Percentiles rank a stretch among this genome's conserved stretches.
Conservation (phyloP, 352 stramenopile species). For the Pythium plurisporium region DNA sequence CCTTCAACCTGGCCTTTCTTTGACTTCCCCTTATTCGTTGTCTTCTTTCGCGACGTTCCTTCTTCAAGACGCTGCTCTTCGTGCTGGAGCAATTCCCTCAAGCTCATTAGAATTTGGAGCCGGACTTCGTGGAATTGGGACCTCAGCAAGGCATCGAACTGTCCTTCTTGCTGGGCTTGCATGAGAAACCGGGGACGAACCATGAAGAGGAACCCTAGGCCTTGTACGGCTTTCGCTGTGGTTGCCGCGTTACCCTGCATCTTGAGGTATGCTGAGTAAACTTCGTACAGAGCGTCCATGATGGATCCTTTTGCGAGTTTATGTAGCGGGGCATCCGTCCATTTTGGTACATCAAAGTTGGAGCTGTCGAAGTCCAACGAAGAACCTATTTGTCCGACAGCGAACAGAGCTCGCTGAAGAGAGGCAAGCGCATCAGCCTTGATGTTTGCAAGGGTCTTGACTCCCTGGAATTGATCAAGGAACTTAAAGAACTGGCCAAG, state of each 20-base stretch:
- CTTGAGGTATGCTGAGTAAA: conserved; percentile 47
- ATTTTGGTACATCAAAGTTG: conserved; percentile 18
- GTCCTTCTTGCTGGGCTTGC: conserved; percentile 60
- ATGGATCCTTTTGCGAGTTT: conserved; percentile 46
- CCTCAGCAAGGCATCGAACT: conserved; percentile 48
- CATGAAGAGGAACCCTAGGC: conserved; percentile 76
- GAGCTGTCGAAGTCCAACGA: conserved; percentile 60
- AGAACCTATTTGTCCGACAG: conserved; percentile 59
- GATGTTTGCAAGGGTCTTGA: conserved; percentile 32
- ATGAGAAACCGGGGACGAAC: conserved; percentile 63
- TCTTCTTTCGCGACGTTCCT: conserved; percentile 31
- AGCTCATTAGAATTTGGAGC: conserved; percentile 64
- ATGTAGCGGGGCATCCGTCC: conserved; percentile 14
- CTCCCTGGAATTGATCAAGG: conserved; percentile 43
- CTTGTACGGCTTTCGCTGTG: conserved; percentile 72
- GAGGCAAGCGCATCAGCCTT: conserved; percentile 34
- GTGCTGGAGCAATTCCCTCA: conserved; percentile 64
- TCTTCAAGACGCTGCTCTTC: conserved; percentile 73
- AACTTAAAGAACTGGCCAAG: conserved; percentile 63
- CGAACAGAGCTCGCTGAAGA: conserved; percentile 75
- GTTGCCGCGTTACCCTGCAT: conserved; percentile 42
- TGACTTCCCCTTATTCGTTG: conserved; percentile 43
- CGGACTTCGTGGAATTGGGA: conserved; percentile 40
- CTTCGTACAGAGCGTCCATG: conserved; percentile 55
- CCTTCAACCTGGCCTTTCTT: conserved; percentile 77